Conservation (phyloP, 495 filamentous ascomycete species). For the Podospora conica region DNA sequence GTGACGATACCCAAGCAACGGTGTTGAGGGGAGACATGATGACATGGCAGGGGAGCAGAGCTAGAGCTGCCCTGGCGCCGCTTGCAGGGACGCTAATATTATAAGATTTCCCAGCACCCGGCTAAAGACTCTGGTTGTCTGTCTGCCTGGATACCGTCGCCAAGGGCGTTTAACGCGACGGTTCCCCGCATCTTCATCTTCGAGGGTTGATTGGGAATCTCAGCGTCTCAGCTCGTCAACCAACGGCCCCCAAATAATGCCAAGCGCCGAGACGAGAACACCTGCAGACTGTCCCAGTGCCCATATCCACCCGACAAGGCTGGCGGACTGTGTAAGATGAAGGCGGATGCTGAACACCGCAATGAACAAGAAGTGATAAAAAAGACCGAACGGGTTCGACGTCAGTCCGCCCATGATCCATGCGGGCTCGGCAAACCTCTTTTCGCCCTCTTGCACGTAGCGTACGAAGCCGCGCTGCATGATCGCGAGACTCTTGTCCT, state of each 20-base stretch:
- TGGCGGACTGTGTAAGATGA: slow-evolving; percentile 4
- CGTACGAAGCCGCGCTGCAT: slow-evolving; percentile 16
- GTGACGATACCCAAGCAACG: slow-evolving; percentile 7
- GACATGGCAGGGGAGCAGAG: neutral
- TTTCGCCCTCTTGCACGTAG: slow-evolving; percentile 14
- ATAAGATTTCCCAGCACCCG: neutral
- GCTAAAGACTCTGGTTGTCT: neutral
- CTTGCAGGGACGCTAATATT: neutral
- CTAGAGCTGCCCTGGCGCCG: too few relatives aligned
- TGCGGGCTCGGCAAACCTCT: slow-evolving; percentile 13
- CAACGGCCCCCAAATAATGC: slow-evolving; percentile 16
- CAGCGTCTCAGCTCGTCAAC: slow-evolving; percentile 14
- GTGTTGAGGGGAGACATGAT: neutral
- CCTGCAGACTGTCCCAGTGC: slow-evolving; percentile 5
- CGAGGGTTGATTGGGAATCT: neutral
- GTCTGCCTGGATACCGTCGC: neutral
- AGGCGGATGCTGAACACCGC: slow-evolving; percentile 13
- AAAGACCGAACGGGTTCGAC: slow-evolving; percentile 1
- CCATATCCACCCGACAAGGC: neutral
- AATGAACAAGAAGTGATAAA: slow-evolving; percentile 13
- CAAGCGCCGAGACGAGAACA: slow-evolving; percentile 7
- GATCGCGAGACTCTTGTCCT: slow-evolving; percentile 7
- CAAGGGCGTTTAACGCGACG: too few relatives aligned
- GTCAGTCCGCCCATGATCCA: slow-evolving; percentile 15
- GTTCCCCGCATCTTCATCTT: too few relatives aligned